A percentile compares a stretch with the other conserved stretches of the same genome.
phyloP scores from a whole-genome alignment of 192 early-diverging fungal species.

The Podila epigama region DNA sequence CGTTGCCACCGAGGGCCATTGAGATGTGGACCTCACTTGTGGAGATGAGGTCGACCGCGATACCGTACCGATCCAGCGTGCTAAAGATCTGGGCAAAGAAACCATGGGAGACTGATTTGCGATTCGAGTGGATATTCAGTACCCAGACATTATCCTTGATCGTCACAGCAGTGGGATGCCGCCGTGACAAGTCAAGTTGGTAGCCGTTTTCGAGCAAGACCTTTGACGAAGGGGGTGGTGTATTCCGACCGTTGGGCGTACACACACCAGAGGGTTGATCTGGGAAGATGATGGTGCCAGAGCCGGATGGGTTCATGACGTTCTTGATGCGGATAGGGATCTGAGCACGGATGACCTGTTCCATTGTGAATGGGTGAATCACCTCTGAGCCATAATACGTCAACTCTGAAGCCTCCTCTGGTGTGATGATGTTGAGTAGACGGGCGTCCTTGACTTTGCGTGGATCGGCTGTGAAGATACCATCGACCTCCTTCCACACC shows the following conservation, averaged over 20 bases:
- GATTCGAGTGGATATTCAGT: constrained; percentile 96
- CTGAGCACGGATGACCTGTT: constrained; percentile 94
- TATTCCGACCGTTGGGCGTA: constrained; percentile 57
- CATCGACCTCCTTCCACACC: constrained; percentile 99
- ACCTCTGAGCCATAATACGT: constrained; percentile 97
- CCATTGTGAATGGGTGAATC: constrained; percentile 99
- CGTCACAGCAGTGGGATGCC: constrained; percentile 96
- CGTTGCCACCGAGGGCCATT: constrained; percentile 76
- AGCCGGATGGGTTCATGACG: constrained; percentile 91
- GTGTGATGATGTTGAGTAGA: constrained; percentile 90
- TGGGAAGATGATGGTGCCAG: constrained; percentile 94
- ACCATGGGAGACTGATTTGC: constrained; percentile 94
- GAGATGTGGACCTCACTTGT: constrained; percentile 95
- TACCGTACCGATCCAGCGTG: constrained; percentile 89
- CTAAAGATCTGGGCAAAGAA: constrained; percentile 97
- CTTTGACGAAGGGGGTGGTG: constrained; percentile 60
- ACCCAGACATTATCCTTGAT: constrained; percentile 98
- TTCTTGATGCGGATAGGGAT: constrained; percentile 99
- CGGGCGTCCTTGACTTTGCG: constrained; percentile 91
- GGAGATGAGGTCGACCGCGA: constrained; percentile 93
- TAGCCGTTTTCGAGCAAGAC: constrained; percentile 79
- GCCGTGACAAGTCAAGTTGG: constrained; percentile 71
- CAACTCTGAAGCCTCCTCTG: constrained; percentile 97
- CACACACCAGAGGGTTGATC: constrained; percentile 65
- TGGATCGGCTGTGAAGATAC: constrained; percentile 98